Evolutionary conservation across 2,329 filamentous ascomycete genomes (phyloP).

Genomic region (Aspergillus felis): DNA sequence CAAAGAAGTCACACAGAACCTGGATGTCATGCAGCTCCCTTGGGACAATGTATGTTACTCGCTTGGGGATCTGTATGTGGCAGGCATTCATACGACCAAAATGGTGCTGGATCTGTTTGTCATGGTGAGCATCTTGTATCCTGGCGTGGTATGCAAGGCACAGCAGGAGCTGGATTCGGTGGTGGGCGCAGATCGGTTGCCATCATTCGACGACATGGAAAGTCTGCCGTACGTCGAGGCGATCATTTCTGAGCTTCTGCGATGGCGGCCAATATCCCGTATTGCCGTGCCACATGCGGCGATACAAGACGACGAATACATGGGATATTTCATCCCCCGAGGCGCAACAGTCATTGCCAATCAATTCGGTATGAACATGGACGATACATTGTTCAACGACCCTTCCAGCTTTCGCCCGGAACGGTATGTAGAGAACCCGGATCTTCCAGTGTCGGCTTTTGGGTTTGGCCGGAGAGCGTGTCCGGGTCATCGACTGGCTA

Average conservation of each 20-base stretch:
- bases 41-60: constrained; percentile 44
- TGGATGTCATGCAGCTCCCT: constrained; percentile 40
- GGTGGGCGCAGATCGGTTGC: constrained; percentile 26
- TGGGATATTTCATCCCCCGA: constrained; percentile 46
- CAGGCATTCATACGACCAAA: constrained; percentile 48
- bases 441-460: constrained; percentile 6
- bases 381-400: constrained; percentile 35
- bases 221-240: constrained; percentile 32
- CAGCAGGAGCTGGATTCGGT: constrained; percentile 34
- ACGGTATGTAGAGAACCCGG: constrained; percentile 25
- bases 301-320: constrained; percentile 45
- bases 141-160: constrained; percentile 36
- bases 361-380: constrained; percentile 41
- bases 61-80: constrained; percentile 44
- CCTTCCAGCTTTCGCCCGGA: constrained; percentile 35
- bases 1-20: constrained; percentile 14
- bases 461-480: constrained; percentile 12
- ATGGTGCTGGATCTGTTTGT: constrained; percentile 47
- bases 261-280: constrained; percentile 41
- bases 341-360: constrained; percentile 44
- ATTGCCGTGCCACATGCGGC: constrained; percentile 46
- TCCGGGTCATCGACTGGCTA: constrained; percentile 4
- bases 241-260: constrained; percentile 29
- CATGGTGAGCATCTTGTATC: constrained; percentile 44
- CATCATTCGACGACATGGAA: constrained; percentile 27